Percentiles rank a stretch among this genome's conserved stretches.
phyloP scores from a whole-genome alignment of 108 stramenopile genomes.

The Nannochloropsis gaditana region DNA sequence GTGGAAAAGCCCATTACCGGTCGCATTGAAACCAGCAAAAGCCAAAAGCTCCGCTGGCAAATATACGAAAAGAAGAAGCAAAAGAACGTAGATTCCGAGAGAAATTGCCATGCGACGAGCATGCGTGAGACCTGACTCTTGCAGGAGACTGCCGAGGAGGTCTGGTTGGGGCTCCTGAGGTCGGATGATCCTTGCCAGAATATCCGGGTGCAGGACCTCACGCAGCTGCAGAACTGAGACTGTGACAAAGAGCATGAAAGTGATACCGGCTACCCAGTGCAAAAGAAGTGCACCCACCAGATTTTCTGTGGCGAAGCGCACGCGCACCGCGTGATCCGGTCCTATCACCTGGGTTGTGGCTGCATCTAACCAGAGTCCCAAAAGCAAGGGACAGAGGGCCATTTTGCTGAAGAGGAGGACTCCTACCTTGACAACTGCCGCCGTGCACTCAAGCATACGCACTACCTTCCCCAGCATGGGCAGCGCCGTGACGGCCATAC shows the following conservation, averaged over 20 bases:
- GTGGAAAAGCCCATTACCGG: neutral
- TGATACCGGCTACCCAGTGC: constrained; percentile 72
- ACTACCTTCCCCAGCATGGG: constrained; percentile 25
- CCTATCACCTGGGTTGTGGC: constrained; percentile 29
- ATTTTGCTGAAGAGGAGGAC: constrained; percentile 40
- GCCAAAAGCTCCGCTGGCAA: constrained; percentile 18
- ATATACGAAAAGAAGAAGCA: constrained; percentile 20
- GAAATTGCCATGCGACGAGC: constrained; percentile 69
- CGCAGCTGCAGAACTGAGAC: constrained; percentile 74
- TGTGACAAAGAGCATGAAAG: constrained; percentile 93
- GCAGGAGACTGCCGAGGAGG: constrained; percentile 78
- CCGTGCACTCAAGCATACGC: constrained; percentile 25
- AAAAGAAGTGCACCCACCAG: constrained; percentile 40
- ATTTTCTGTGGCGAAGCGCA: constrained; percentile 33
- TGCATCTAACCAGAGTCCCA: constrained; percentile 43
- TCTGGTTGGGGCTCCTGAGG: constrained; percentile 97
- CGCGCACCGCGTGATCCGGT: constrained; percentile 20
- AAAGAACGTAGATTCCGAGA: constrained; percentile 30
- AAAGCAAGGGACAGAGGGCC: constrained; percentile 37
- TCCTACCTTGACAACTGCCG: constrained; percentile 42
- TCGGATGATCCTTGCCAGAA: constrained; percentile 62
- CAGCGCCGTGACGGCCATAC: constrained; percentile 22
- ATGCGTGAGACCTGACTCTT: constrained; percentile 73
- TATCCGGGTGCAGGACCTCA: constrained; percentile 84
- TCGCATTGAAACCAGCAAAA: neutral